Percentiles rank a stretch among this genome's conserved stretches.
Evolutionary conservation across 2,329 filamentous ascomycete genomes (phyloP).

Genomic region (Phialemoniopsis sp.): DNA sequence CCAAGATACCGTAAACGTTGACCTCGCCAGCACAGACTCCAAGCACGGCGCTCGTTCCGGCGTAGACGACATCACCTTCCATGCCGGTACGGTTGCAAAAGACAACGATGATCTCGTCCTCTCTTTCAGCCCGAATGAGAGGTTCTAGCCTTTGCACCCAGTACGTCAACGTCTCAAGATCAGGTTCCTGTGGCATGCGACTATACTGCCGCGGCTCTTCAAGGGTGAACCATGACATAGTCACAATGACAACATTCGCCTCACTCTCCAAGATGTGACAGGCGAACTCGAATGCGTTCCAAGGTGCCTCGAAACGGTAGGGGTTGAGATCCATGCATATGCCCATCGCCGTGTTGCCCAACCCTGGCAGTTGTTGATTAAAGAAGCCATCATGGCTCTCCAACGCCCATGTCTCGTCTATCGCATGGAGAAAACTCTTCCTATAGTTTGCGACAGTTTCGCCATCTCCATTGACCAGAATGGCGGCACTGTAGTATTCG

Average conservation of each 20-base stretch:
- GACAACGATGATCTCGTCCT: conserved; percentile 52
- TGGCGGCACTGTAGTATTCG: conserved; percentile 53
- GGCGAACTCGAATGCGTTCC: conserved; percentile 41
- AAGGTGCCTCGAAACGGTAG: conserved; percentile 43
- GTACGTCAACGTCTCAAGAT: conserved; percentile 61
- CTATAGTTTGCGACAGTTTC: conserved; percentile 59
- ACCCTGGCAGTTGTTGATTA: too few relatives aligned
- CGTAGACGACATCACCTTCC: conserved; percentile 57
- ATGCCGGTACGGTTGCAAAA: conserved; percentile 59
- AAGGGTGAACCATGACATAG: conserved; percentile 63
- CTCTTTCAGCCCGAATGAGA: conserved; percentile 33
- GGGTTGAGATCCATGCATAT: conserved; percentile 48
- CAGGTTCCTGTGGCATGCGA: conserved; percentile 39
- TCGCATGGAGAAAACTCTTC: conserved; percentile 55
- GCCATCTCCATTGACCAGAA: conserved; percentile 54
- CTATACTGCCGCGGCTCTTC: conserved; percentile 37
- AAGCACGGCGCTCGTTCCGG: conserved; percentile 60
- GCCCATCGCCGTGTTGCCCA: too few relatives aligned
- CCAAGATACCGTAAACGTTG: conserved; percentile 55
- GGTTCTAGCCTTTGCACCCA: conserved; percentile 62
- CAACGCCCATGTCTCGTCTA: conserved; percentile 58
- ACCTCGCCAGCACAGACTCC: conserved; percentile 54
- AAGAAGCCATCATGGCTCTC: too few relatives aligned
- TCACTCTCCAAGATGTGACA: conserved; percentile 49
- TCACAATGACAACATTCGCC: conserved; percentile 59